These are phyloP conservation scores for Takashimella koratensis DNA, from an alignment of 1,284 basidiomycete species.

Conservation along the genomic window DNA sequence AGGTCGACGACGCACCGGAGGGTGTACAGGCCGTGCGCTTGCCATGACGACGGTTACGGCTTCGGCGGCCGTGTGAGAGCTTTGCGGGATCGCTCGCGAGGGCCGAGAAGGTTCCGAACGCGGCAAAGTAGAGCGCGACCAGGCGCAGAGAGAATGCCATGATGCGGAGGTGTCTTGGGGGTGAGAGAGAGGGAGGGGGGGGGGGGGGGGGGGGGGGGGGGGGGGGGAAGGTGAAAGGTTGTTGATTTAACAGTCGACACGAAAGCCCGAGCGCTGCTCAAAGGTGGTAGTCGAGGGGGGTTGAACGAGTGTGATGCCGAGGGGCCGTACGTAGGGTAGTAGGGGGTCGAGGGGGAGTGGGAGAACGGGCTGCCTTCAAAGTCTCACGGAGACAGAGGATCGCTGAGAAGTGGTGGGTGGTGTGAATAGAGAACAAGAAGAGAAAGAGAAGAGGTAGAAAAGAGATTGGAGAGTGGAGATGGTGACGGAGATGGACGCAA, in stretches of 20 bases:
- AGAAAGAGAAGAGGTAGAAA: not conserved
- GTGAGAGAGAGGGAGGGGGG: not conserved
- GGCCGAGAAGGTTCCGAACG: not conserved
- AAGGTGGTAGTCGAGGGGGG: not conserved
- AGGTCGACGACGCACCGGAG: not conserved
- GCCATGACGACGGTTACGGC: not conserved
- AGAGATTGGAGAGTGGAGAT: not conserved
- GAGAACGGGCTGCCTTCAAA: not conserved
- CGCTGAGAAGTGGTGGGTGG: not conserved
- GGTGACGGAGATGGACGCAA: not conserved
- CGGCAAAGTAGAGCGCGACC: not conserved
- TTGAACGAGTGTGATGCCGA: not conserved
- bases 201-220: not conserved
- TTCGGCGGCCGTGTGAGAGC: not conserved
- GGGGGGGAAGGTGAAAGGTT: not conserved
- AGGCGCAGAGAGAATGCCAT: conserved; percentile 1
- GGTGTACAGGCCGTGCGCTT: not conserved
- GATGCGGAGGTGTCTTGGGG: not conserved
- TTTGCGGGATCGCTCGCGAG: not conserved
- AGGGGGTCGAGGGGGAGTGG: not conserved
- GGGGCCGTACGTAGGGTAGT: not conserved
- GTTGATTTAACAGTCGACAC: no score
- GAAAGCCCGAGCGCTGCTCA: not conserved
- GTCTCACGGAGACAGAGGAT: not conserved
- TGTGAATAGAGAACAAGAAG: not conserved